These are phyloP conservation scores for Cichorium intybus DNA, from an alignment of 140 eudicot species.

Conservation along the genomic window DNA sequence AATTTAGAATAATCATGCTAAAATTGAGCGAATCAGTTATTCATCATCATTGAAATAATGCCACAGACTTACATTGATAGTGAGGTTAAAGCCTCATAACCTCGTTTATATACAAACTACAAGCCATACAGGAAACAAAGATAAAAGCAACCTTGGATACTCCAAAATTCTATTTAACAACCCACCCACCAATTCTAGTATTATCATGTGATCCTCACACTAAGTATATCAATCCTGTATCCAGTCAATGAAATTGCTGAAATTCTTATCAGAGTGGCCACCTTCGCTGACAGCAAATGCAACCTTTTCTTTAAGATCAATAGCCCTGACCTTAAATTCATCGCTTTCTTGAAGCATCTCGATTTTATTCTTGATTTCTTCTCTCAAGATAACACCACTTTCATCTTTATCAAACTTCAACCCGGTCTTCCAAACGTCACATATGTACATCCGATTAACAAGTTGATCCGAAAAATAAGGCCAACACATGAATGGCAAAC, in stretches of 20 bases:
- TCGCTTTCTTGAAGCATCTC: slow-evolving; percentile 22
- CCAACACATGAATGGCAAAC: slow-evolving; percentile 67
- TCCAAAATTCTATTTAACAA: too few species aligned
- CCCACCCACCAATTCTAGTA: not conserved
- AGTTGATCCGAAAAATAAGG: slow-evolving; percentile 74
- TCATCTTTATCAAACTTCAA: slow-evolving; percentile 39
- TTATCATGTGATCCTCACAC: not conserved
- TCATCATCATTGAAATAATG: too few species aligned
- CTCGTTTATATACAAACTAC: too few species aligned
- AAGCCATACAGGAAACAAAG: too few species aligned
- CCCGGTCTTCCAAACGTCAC: slow-evolving; percentile 58
- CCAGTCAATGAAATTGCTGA: slow-evolving; percentile 43
- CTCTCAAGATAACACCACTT: slow-evolving; percentile 36
- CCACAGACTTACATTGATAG: too few species aligned
- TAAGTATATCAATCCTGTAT: slow-evolving; percentile 24
- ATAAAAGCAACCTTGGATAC: too few species aligned
- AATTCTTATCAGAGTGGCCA: slow-evolving; percentile 46
- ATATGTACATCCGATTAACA: slow-evolving; percentile 44
- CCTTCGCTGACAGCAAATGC: slow-evolving; percentile 25
- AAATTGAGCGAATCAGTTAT: too few species aligned
- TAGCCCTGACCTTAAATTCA: slow-evolving; percentile 27
- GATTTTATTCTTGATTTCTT: slow-evolving; percentile 46
- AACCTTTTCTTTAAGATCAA: slow-evolving; percentile 34
- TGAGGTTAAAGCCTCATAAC: too few species aligned
- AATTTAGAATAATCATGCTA: too few species aligned